Percentiles rank a stretch among this genome's conserved stretches.
phyloP scores from a whole-genome alignment of 768 basidiomycete species.

The Hygrophorus russula region DNA sequence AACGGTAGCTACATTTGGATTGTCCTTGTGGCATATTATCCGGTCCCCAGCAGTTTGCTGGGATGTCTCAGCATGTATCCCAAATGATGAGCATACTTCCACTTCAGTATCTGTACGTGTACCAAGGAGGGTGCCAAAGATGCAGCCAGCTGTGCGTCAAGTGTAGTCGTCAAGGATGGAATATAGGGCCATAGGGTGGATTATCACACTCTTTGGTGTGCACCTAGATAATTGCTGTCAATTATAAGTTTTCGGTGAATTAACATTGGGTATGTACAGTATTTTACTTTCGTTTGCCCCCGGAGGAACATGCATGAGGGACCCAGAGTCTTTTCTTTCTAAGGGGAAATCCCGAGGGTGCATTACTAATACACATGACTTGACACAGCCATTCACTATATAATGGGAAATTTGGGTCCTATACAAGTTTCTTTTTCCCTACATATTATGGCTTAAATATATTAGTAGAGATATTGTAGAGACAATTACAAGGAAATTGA shows the following conservation, averaged over 20 bases:
- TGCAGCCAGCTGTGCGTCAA: conserved; percentile 73
- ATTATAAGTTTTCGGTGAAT: background rate
- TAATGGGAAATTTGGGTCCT: too few species aligned
- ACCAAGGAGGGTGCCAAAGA: conserved; percentile 97
- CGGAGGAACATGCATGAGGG: conserved; percentile 25
- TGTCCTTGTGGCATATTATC: conserved; percentile 79
- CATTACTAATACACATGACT: too few species aligned
- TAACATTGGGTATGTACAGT: conserved; percentile 22
- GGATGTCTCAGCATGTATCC: conserved; percentile 86
- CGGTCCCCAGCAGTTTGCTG: conserved; percentile 92
- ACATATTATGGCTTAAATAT: too few species aligned
- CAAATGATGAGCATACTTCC: conserved; percentile 78
- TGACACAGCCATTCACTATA: too few species aligned
- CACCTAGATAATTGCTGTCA: conserved; percentile 35
- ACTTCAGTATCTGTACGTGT: conserved; percentile 57
- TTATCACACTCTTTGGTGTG: conserved; percentile 60
- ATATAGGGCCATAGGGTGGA: conserved; percentile 89
- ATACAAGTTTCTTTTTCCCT: too few species aligned
- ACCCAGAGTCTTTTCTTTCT: conserved; percentile 35
- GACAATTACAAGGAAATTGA: too few species aligned
- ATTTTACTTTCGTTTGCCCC: conserved; percentile 19
- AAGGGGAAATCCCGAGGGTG: too few species aligned
- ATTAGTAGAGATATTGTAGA: too few species aligned
- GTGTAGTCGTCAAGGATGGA: conserved; percentile 96
- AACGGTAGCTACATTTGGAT: conserved; percentile 81